phyloP scores from a whole-genome alignment of 2,329 filamentous ascomycete species.

The Botrytis cinerea region DNA sequence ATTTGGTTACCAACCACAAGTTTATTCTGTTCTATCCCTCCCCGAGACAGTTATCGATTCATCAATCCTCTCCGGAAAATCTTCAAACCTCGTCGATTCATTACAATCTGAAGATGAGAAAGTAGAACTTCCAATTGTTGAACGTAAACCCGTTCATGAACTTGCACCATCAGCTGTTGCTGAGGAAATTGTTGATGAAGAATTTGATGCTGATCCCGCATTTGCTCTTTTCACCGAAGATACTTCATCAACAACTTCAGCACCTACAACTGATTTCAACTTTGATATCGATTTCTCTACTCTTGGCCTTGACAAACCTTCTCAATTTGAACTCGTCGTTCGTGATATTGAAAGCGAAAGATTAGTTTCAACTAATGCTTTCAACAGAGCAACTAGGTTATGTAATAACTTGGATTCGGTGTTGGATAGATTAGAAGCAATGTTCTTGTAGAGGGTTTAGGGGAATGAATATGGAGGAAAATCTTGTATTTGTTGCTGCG shows the following conservation, averaged over 20 bases:
- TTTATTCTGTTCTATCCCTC: constrained; percentile 71
- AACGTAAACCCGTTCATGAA: constrained; percentile 42
- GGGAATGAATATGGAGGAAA: neutral
- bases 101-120: constrained; percentile 48
- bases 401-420: constrained; percentile 36
- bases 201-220: constrained; percentile 63
- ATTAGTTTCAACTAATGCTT: constrained; percentile 30
- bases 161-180: constrained; percentile 28
- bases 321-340: constrained; percentile 66
- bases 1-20: constrained; percentile 66
- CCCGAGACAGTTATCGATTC: constrained; percentile 59
- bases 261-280: constrained; percentile 42
- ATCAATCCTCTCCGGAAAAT: constrained; percentile 70
- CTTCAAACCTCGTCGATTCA: constrained; percentile 52
- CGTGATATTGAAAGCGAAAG: constrained; percentile 52
- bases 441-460: constrained; percentile 28
- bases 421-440: constrained; percentile 34
- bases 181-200: constrained; percentile 49
- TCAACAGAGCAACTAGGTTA: constrained; percentile 34
- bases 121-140: constrained; percentile 51
- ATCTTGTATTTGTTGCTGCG: constrained; percentile 30
- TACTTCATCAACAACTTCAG: constrained; percentile 32
- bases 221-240: constrained; percentile 59
- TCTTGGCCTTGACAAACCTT: constrained; percentile 63
- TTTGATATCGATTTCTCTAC: constrained; percentile 52